Base-by-base conservation (phyloP, 768 basidiomycete species). In the Serendipita indica region DNA sequence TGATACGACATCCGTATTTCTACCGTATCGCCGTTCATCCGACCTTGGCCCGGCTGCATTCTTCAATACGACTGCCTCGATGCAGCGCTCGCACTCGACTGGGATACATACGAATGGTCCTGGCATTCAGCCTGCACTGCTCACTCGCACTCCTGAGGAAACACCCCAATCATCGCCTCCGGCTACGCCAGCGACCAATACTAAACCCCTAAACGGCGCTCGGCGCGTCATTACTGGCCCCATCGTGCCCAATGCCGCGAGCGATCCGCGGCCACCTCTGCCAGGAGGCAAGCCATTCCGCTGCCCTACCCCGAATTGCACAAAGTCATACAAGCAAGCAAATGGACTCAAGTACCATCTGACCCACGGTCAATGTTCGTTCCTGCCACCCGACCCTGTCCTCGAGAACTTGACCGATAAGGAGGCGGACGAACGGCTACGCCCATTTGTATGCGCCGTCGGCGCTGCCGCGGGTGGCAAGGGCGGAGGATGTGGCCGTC, bases 331-430 rank as follows among this genome's bases (percentile, higher is more conserved):
- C 75, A 94, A 94, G 75, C 91, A 94, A 71, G 89, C 89, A 39
- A 96, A 96, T 64, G 83, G 92, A 10, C 75, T 97, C 65, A 94
- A 96, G 74, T 92, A 93, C 71, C 89, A 93, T 70, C 83, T 90
- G 76, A 87, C 85, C 6, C 89, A 90, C 67, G 90, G 92, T 6
- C 84, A 83, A 62, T 97, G 92, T 71, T 91, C 90, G 69, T 94
- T 91, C 69, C 86, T 89, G 0, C 89, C 91, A 3, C 86, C 86
- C 33, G 90, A 91, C 57, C 74, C 91, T 20, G 86, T 74, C 39
- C 43, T 71, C 3, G 72, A 72, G 60, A 66, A 64, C 74, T 66
- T 73, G 33, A 70, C 66, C 3, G 81, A 86, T 4, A 83, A 90
- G 54, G 90, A 94, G 71, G 90, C 89, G 0, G 90, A 93, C 72